Base-by-base conservation (phyloP, 257 asterid genomes). In the Nicotiana tabacum region DNA sequence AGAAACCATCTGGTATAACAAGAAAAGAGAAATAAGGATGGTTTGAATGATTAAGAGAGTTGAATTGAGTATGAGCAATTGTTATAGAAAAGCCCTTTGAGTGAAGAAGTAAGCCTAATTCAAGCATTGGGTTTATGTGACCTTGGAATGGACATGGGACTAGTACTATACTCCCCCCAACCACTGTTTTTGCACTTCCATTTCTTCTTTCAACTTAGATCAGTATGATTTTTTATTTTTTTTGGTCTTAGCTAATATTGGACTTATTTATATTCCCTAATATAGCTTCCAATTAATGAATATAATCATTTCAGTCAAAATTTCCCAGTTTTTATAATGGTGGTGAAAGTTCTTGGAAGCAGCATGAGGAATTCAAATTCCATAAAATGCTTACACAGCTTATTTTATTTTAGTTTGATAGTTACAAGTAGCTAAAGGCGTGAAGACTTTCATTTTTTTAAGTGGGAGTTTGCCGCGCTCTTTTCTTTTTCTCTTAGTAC, bases 111-210 rank as follows among this genome's bases (percentile, higher is more conserved):
- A 11, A n/a, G 8, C 80, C 85, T 3, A 86, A 77, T 51, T 86
- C 85, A 77, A 86, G 81, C 83, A 83, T 77, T 24, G 85, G 87
- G 5, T 80, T 86, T 3, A 37, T 77, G 80, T 86, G 87, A n/a
- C 89, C 88, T 62, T 81, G 83, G 32, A 76, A 70, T 6, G 88
- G 88, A 62, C 32, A 70, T 1, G 82, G 81, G 9, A 82, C 83
- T 51, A 82, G 81, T 53, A 85, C 88, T 16, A 78, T 83, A 62
- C 8, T 33, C n/a, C n/a, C 18, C n/a, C 21, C 21, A 1, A 11
- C 8, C 33, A 13, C 3, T 17, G 33, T 7, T 70, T 70, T 39
- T 70, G 6, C 32, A 39, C 30, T 70, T n/a, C 57, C 57, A 24
- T 32, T 24, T 70, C 17, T 70, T 4, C 43, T 13, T 39, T 70